These are phyloP conservation scores for Plectosphaerella plurivora DNA, from an alignment of 2,329 filamentous ascomycete genomes.

Conservation along the genomic window DNA sequence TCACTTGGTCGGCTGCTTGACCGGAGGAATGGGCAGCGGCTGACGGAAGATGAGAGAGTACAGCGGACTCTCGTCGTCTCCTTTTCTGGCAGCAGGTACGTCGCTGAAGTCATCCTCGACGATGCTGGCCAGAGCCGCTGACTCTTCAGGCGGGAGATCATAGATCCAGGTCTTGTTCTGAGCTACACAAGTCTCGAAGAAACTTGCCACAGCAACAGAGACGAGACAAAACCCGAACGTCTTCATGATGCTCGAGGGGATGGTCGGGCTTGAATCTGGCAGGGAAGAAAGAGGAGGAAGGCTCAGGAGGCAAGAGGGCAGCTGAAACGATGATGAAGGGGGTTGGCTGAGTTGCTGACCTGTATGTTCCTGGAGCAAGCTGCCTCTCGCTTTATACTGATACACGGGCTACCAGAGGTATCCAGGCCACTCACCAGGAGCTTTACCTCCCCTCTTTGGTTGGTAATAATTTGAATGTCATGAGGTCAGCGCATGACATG, in stretches of 20 bases:
- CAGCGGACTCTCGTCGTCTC: constrained; percentile 12
- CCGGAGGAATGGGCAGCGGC: constrained; percentile 37
- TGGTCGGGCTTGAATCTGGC: too few relatives aligned
- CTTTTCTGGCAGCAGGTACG: constrained; percentile 5
- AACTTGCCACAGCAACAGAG: background rate
- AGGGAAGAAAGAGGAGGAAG: too few relatives aligned
- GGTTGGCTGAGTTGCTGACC: too few relatives aligned
- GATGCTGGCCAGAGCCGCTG: constrained; percentile 2
- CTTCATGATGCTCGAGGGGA: background rate
- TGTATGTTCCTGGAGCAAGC: too few relatives aligned
- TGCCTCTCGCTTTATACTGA: too few relatives aligned
- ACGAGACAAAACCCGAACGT: background rate
- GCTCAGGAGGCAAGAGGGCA: too few relatives aligned
- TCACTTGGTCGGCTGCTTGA: constrained; percentile 35
- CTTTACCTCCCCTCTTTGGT: too few relatives aligned
- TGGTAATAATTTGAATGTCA: too few relatives aligned
- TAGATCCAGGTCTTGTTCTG: background rate
- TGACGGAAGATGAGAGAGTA: constrained; percentile 17
- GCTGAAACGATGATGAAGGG: too few relatives aligned
- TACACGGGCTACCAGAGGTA: too few relatives aligned
- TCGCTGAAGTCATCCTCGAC: constrained; percentile 5
- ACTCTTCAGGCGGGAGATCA: background rate
- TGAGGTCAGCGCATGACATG: too few relatives aligned
- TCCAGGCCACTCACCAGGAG: too few relatives aligned
- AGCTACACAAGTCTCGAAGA: background rate